phyloP scores from a whole-genome alignment of 768 basidiomycete genomes.

The Hypsizygus marmoreus region DNA sequence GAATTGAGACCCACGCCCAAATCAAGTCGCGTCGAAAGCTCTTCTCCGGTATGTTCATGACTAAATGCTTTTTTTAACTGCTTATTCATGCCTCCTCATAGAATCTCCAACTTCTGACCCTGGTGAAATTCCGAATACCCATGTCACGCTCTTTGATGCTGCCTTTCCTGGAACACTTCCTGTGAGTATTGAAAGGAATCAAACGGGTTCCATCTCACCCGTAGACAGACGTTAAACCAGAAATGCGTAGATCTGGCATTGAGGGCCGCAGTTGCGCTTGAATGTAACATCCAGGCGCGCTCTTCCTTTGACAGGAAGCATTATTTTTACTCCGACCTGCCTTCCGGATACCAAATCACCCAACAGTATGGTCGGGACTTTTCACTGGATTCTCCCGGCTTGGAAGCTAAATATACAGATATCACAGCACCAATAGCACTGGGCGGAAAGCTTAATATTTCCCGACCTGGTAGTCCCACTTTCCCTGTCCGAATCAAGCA shows the following conservation, averaged over 20 bases:
- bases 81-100: constrained; percentile 14
- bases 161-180: constrained; percentile 94
- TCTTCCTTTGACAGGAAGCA: constrained; percentile 97
- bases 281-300: constrained; percentile 58
- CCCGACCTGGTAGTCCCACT: constrained; percentile 36
- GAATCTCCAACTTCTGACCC: constrained; percentile 43
- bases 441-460: constrained; percentile 54
- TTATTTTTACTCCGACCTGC: constrained; percentile 96
- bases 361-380: constrained; percentile 95
- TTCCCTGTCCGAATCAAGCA: constrained; percentile 82
- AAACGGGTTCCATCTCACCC: neutral
- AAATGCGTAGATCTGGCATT: constrained; percentile 79
- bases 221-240: constrained; percentile 55
- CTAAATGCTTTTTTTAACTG: neutral
- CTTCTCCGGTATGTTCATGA: constrained; percentile 62
- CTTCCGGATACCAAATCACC: constrained; percentile 95
- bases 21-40: constrained; percentile 86
- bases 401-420: neutral
- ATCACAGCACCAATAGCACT: constrained; percentile 75
- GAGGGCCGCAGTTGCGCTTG: constrained; percentile 78
- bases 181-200: constrained; percentile 43
- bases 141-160: constrained; percentile 79
- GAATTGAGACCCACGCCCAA: constrained; percentile 96
- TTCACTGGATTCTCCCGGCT: constrained; percentile 13
- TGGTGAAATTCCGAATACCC: constrained; percentile 64